Conservation (phyloP, 2,329 filamentous ascomycete genomes). For the Epichloe gansuensis region DNA sequence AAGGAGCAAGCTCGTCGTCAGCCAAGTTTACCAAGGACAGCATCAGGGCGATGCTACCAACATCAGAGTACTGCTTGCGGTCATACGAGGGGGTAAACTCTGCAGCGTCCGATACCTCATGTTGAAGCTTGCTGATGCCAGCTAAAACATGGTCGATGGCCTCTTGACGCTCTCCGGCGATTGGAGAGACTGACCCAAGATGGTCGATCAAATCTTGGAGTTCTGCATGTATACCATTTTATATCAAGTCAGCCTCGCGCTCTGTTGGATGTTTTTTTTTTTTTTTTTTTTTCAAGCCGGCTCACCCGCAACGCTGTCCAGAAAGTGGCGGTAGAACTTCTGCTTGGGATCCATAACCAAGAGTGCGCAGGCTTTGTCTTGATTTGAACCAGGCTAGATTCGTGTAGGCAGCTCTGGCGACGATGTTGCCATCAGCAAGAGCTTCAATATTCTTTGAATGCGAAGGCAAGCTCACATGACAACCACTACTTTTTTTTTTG, state of each 20-base stretch:
- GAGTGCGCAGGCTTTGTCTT: neutral
- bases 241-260: neutral
- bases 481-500: too few relatives aligned
- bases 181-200: slow-evolving; percentile 47
- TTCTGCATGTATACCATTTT: slow-evolving; percentile 31
- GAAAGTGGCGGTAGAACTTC: slow-evolving; percentile 76
- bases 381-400: neutral
- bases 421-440: neutral
- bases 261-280: neutral
- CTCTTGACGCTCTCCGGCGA: slow-evolving; percentile 64
- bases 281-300: neutral
- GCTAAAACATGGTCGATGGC: slow-evolving; percentile 71
- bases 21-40: neutral
- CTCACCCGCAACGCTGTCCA: slow-evolving; percentile 59
- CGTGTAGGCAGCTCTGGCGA: neutral
- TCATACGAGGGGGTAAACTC: slow-evolving; percentile 81
- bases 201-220: slow-evolving; percentile 65
- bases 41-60: slow-evolving; percentile 22
- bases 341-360: slow-evolving; percentile 44
- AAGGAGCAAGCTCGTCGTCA: neutral
- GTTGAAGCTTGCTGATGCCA: slow-evolving; percentile 67
- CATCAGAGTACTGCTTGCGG: slow-evolving; percentile 73
- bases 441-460: neutral
- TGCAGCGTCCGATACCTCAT: slow-evolving; percentile 73
- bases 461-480: too few relatives aligned